Evolutionary conservation across 2,329 filamentous ascomycete genomes (phyloP).

Genomic region (Alternaria viburni): DNA sequence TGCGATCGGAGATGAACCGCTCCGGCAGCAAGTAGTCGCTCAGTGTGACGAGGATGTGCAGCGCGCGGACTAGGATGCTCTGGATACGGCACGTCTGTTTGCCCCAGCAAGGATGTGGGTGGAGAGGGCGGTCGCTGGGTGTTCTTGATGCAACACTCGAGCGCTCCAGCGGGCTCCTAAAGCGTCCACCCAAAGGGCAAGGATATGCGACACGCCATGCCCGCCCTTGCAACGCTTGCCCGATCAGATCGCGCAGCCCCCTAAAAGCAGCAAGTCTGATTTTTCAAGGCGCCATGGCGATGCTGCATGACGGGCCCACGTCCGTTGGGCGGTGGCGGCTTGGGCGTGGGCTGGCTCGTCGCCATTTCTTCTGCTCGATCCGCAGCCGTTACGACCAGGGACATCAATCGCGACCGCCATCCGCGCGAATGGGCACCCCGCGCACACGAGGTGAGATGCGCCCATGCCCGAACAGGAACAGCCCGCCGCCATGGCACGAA

Average conservation of each 20-base stretch:
- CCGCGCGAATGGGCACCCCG: conserved; percentile 29
- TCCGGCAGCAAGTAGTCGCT: conserved; percentile 34
- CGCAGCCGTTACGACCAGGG: conserved; percentile 32
- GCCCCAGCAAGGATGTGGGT: conserved; percentile 22
- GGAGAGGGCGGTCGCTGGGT: conserved; percentile 16
- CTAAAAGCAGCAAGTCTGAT: conserved; percentile 7
- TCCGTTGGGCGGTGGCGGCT: conserved; percentile 15
- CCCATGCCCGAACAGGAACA: conserved; percentile 20
- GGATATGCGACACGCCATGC: conserved; percentile 29
- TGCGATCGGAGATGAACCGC: conserved; percentile 50
- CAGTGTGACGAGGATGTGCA: conserved; percentile 32
- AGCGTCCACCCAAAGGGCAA: conserved; percentile 21
- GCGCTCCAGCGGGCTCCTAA: conserved; percentile 15
- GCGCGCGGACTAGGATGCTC: conserved; percentile 16
- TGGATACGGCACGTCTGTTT: conserved; percentile 27
- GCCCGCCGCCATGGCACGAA: conserved; percentile 26
- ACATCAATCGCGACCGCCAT: conserved; percentile 24
- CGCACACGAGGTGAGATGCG: conserved; percentile 29
- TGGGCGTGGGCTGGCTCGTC: neutral
- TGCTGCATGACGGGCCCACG: conserved; percentile 10
- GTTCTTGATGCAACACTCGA: conserved; percentile 19
- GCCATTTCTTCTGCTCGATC: conserved; percentile 21
- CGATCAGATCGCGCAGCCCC: conserved; percentile 23
- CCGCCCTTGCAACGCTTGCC: conserved; percentile 28
- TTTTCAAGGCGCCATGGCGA: neutral